Conservation (phyloP, 371 early-diverging fungal species). For the Mortierella sp. region DNA sequence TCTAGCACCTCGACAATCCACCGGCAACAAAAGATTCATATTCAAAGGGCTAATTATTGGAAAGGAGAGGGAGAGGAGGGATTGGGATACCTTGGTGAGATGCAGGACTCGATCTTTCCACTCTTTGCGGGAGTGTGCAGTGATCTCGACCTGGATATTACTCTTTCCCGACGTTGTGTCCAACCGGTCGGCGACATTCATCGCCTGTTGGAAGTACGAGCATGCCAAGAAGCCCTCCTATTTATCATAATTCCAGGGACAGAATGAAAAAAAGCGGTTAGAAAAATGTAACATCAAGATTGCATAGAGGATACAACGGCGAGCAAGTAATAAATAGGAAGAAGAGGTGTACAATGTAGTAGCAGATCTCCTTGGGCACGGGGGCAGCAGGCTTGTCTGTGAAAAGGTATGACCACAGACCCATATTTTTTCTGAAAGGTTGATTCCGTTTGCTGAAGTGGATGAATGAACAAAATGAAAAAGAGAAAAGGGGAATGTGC, state of each 20-base stretch:
- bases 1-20: not conserved
- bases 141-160: slow-evolving; percentile 51
- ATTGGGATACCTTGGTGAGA: slow-evolving; percentile 33
- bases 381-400: slow-evolving; percentile 26
- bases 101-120: slow-evolving; percentile 41
- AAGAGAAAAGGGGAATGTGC: too few species aligned
- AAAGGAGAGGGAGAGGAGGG: not conserved
- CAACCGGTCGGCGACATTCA: slow-evolving; percentile 41
- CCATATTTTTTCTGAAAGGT: slow-evolving; percentile 19
- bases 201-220: slow-evolving; percentile 48
- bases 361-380: slow-evolving; percentile 54
- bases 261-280: not conserved
- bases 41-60: not conserved
- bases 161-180: slow-evolving; percentile 48
- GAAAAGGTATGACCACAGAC: slow-evolving; percentile 40
- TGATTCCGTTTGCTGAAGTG: not conserved
- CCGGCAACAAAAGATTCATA: not conserved
- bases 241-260: not conserved
- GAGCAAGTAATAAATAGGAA: not conserved
- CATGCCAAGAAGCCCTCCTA: slow-evolving; percentile 56
- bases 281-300: not conserved
- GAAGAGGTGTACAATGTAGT: slow-evolving; percentile 23
- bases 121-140: slow-evolving; percentile 44
- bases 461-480: not conserved
- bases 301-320: too few species aligned